These are phyloP conservation scores for Rosa rugosa DNA, from an alignment of 306 rosid genomes.

Conservation along the genomic window DNA sequence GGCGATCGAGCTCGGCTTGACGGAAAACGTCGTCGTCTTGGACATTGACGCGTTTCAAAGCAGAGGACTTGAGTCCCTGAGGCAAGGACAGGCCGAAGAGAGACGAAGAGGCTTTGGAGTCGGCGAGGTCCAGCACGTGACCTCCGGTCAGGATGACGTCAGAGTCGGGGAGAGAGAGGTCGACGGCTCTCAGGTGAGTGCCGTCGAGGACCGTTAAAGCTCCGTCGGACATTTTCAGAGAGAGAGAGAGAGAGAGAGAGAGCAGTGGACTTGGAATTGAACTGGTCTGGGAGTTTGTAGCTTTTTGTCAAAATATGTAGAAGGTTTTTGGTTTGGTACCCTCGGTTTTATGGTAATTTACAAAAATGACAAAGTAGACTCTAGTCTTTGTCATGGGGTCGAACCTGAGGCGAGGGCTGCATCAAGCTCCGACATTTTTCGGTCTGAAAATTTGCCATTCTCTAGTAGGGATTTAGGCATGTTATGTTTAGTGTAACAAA, in stretches of 20 bases:
- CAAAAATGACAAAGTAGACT: neutral
- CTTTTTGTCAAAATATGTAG: no score
- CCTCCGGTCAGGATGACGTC: conserved; percentile 48
- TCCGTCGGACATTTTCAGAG: conserved; percentile 66
- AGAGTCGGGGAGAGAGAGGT: conserved; percentile 40
- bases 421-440: no score
- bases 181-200: conserved; percentile 42
- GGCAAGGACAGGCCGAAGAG: conserved; percentile 66
- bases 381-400: no score
- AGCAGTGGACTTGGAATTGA: conserved; percentile 9
- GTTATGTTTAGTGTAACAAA: no score
- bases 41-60: conserved; percentile 48
- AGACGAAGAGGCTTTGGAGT: conserved; percentile 51
- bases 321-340: neutral
- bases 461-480: no score
- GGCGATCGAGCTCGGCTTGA: conserved; percentile 30
- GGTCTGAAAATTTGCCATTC: no score
- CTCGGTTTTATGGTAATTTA: neutral
- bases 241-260: conserved; percentile 22
- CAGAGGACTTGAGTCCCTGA: conserved; percentile 49
- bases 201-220: conserved; percentile 70
- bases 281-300: neutral
- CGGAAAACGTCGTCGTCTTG: conserved; percentile 33
- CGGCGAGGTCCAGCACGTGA: conserved; percentile 61
- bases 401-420: no score